Evolutionary conservation across 1,284 basidiomycete genomes (phyloP), one percentile per base, ranked within the genome.

Genomic region (Malassezia slooffiae): DNA sequence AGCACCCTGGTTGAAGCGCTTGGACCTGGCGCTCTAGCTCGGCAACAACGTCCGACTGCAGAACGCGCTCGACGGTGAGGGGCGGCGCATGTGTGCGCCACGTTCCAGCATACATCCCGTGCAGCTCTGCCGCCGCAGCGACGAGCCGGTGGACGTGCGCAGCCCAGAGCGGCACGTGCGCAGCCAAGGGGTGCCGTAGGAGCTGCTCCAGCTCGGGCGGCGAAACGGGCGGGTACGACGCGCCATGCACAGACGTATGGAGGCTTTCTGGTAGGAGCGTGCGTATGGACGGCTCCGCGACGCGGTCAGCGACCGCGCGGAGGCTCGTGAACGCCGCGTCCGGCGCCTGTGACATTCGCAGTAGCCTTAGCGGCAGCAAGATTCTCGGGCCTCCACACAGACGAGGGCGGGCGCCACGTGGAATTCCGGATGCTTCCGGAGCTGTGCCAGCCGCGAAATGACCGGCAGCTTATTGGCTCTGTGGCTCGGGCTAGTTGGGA

Each of bases 111-210:
- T 16, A 48, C 10, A 34, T n/a, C 3, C 15, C 13, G 21, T 23
- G 19, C 7, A 48, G 26, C 13, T 24, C 27, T 1, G 21, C 15
- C 10, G 41, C n/a, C 4, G 40, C 35, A 16, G 38, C 22, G 23
- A 35, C 28, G 12, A 48, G 20, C 6, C 46, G 46, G 3, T 13
- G 41, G 12, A 48, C 34, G 20, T 48, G 46, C 22, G 41, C 29
- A 7, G 20, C 12, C 33, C 35, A 48, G 9, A 48, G 30, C 20
- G 46, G 46, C 8, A 48, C 31, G 41, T 48, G 46, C 46, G 27
- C 31, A 5, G 46, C 46, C 13, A 48, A 29, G 0, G 40, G 40
- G 21, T 48, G 46, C 13, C 16, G 19, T 11, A 20, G n/a, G n/a
- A n/a, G n/a, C n/a, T n/a, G n/a, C n/a, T n/a, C n/a, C n/a, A n/a